Base-by-base conservation (phyloP, 495 filamentous ascomycete species). In the Daldinia loculata region DNA sequence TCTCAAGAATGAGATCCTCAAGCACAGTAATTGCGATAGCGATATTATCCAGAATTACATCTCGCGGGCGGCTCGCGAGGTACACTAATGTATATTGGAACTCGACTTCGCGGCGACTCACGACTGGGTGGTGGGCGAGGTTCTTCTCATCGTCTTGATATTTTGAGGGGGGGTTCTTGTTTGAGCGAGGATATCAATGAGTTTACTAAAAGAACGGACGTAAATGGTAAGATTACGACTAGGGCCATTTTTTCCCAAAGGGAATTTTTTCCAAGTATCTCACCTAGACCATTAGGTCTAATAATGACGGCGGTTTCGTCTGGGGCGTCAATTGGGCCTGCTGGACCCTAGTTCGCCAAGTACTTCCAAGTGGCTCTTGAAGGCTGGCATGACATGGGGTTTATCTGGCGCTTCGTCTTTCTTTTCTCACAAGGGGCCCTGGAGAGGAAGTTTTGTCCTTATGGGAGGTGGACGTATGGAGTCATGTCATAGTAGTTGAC, bases 1-100 rank as follows among this genome's bases (percentile, higher is more conserved):
- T 6, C 75, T 88, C 30, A 90, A 88, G 69, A 84, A 81, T 22
- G 84, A 86, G 69, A 79, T 89, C 26, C 72, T 88, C 30, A 76
- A 78, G 43, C 87, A 89, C 66, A 82, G 83, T 17, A 73, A 79
- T 39, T 90, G 88, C 65, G 79, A 79, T 7, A 83, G 85, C 67
- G 79, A 81, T 17, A 75, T 84, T 9, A 88, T 88, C 67, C 78
- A 84, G 43, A 74, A 77, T 1, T 85, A 87, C 66, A 81, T 87
- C 6, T 72, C 80, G 12, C 78, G 80, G 5, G 85, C 84, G 73
- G 81, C 76, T 11, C 63, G 67, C 15, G 71, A 65, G 11, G 56
- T 73, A 12, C 62, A 62, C 29, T 74, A n/a, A 69, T 14, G 17
- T 2, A 1, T 9, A 22, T 22, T 11, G 17, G 0, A 24, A 19